Base-by-base conservation (phyloP, 2,329 filamentous ascomycete species). In the Westerdykella sp. region DNA sequence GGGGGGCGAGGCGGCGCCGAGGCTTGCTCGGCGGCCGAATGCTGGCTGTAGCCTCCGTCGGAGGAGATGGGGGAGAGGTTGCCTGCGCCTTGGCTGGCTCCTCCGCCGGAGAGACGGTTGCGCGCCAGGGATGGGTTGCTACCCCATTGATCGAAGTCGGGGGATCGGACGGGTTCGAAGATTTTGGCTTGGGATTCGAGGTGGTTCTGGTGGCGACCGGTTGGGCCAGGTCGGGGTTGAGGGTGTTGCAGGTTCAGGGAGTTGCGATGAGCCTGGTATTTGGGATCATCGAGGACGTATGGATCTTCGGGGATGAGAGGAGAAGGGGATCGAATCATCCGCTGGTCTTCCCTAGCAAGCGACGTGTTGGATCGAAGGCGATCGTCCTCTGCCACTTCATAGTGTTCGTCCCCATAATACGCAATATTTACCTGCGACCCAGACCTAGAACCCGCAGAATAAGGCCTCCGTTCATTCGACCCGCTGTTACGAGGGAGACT, bases 251-350 rank as follows among this genome's bases (percentile, higher is more conserved):
- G 71, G 56, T 88, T 87, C 43, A 90, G 65, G 21, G 85, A 89
- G 68, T 90, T 87, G 54, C 86, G 82, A 63, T 90, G 84, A 43
- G 84, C 85, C 65, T 85, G 83, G 66, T 90, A 90, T 65, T 90
- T 90, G 37, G 85, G 84, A 53, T 89, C 84, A 34, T 75, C 72
- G 49, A 71, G 62, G 31, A 62, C 56, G 31, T 50, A 49, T n/a
- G 55, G 34, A 56, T 44, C 28, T 79, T 83, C 23, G 2, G 75
- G 72, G 34, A 77, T 72, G 5, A 79, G 69, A 3, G 75, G 73
- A 0, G 72, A 73, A 2, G 79, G 75, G 23, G 79, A 62, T 53
- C 66, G 53, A 14, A 65, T 51, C 0, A 63, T 59, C 54, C 57
- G 36, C 50, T 37, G 49, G 13, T 56, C 54, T 12, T 55, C 49